phyloP scores from a whole-genome alignment of 1,284 basidiomycete species.

The Apiotrichum mycotoxinovorans region DNA sequence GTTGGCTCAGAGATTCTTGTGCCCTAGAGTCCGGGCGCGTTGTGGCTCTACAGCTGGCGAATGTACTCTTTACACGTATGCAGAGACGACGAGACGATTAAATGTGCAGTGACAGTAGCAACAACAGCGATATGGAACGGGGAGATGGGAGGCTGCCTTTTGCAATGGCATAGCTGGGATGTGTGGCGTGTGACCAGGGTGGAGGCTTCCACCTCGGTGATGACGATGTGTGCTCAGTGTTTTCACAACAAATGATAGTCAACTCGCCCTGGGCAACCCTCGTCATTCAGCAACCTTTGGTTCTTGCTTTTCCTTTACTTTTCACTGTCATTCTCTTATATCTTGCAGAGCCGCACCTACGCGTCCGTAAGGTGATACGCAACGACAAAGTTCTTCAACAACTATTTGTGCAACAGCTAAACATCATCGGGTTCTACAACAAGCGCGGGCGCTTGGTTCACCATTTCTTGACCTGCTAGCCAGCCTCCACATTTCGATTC shows the following conservation, averaged over 20 bases:
- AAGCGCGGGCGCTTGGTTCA: no score
- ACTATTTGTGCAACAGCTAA: no score
- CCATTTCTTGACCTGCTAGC: no score
- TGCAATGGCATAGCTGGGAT: no score
- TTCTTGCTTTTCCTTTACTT: not conserved
- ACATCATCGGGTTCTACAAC: no score
- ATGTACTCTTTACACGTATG: conserved; percentile 20
- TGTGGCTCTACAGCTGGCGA: conserved; percentile 18
- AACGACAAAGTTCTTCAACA: no score
- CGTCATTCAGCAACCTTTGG: not conserved
- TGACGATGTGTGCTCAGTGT: not conserved
- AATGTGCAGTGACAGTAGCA: not conserved
- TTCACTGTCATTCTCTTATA: not conserved
- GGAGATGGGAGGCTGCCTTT: no score
- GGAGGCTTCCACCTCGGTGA: not conserved
- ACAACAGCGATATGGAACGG: not conserved
- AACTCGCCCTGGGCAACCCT: not conserved
- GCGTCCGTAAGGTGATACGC: no score
- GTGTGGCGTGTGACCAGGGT: not conserved
- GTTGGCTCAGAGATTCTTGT: conserved; percentile 13
- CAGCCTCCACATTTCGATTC: not conserved
- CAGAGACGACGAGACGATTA: not conserved
- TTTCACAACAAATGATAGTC: not conserved
- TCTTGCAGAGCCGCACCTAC: no score
- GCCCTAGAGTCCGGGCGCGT: conserved; percentile 10